Evolutionary conservation across 2,329 filamentous ascomycete genomes (phyloP).

Genomic region (Cryoendolithus antarcticus): DNA sequence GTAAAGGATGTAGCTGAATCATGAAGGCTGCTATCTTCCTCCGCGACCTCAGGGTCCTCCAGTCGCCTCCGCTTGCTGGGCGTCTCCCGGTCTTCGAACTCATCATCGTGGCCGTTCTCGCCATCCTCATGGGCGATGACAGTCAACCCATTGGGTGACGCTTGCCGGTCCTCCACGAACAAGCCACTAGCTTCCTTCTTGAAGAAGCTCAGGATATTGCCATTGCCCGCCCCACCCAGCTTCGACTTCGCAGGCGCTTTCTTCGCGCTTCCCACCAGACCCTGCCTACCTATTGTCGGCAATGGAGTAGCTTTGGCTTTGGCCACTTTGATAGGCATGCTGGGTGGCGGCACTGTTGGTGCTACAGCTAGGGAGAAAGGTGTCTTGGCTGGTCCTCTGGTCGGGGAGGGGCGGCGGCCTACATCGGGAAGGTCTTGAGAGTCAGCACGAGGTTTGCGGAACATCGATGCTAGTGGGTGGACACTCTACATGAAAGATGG

Average conservation of each 20-base stretch:
- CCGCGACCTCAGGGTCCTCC: conserved; percentile 1
- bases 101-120: conserved; percentile 10
- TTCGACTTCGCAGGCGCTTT: conserved; percentile 22
- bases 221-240: conserved; percentile 32
- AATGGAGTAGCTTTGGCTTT: conserved; percentile 16
- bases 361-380: conserved; percentile 20
- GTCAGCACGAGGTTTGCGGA: conserved; percentile 40
- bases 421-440: conserved; percentile 23
- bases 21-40: conserved; percentile 6
- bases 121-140: conserved; percentile 10
- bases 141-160: neutral
- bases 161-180: conserved; percentile 23
- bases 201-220: conserved; percentile 43
- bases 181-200: conserved; percentile 30
- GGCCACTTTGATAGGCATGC: conserved; percentile 18
- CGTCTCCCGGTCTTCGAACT: conserved; percentile 32
- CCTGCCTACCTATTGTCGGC: conserved; percentile 19
- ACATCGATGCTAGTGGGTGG: conserved; percentile 28
- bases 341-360: conserved; percentile 15
- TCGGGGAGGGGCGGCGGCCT: conserved; percentile 43
- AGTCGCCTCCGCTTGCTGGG: conserved; percentile 3
- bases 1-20: too few species aligned
- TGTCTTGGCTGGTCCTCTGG: conserved; percentile 17
- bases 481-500: too few species aligned
- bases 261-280: conserved; percentile 19